phyloP scores from a whole-genome alignment of 345 rosid species.

The Firmiana major region DNA sequence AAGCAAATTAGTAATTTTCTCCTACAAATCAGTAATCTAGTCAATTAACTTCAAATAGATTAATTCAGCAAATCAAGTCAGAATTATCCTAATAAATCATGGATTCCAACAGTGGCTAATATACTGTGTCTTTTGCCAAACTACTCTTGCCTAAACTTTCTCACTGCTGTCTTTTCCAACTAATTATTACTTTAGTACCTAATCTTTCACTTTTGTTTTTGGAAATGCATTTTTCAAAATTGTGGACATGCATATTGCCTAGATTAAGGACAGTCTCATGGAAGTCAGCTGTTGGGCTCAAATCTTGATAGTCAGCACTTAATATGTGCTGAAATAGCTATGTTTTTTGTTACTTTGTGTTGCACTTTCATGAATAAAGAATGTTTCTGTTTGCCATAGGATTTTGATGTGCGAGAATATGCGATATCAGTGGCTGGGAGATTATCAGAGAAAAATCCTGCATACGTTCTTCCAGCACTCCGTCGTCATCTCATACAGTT shows the following conservation, averaged over 20 bases:
- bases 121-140: not conserved
- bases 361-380: not conserved
- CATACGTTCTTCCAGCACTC: conserved; percentile 99
- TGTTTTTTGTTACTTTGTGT: not conserved
- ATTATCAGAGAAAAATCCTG: conserved; percentile 95
- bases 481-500: conserved; percentile 98
- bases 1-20: too few relatives aligned
- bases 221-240: not conserved
- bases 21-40: too few relatives aligned
- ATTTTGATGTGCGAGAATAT: conserved; percentile 89
- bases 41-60: too few relatives aligned
- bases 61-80: too few relatives aligned
- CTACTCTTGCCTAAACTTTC: not conserved
- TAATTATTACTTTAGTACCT: not conserved
- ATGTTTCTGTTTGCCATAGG: conserved; percentile 46
- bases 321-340: not conserved
- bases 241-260: not conserved
- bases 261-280: not conserved
- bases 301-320: not conserved
- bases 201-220: not conserved
- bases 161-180: not conserved
- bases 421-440: conserved; percentile 95
- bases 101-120: too few relatives aligned
- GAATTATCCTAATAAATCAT: too few relatives aligned
- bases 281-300: not conserved